Evolutionary conservation across 2,329 filamentous ascomycete genomes (phyloP).

Genomic region (Scortechinia acanthostroma): DNA sequence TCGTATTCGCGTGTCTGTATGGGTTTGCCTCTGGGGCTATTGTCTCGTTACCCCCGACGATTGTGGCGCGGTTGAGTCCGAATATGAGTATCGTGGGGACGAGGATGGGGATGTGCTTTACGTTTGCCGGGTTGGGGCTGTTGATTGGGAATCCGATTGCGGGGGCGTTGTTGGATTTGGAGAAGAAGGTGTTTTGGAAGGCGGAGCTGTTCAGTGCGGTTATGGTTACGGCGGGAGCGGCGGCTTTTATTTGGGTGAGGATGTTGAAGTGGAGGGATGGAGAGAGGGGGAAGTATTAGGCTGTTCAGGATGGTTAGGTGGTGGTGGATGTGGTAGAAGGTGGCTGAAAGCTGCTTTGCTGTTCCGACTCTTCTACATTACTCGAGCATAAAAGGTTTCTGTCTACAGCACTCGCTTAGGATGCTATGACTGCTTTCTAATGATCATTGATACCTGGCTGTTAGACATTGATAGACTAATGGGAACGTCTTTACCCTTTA

Average conservation of each 20-base stretch:
- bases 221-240: background rate
- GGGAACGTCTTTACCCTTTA: too few relatives aligned
- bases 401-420: too few relatives aligned
- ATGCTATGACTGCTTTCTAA: too few relatives aligned
- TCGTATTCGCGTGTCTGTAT: conserved; percentile 22
- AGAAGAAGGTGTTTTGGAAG: background rate
- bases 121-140: conserved; percentile 17
- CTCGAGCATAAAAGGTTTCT: too few relatives aligned
- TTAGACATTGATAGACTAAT: too few relatives aligned
- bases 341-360: too few relatives aligned
- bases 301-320: too few relatives aligned
- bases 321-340: too few relatives aligned
- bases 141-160: conserved; percentile 21
- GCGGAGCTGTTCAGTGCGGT: background rate
- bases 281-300: background rate
- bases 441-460: too few relatives aligned
- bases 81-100: conserved; percentile 31
- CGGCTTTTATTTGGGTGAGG: background rate
- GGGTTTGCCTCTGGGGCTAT: conserved; percentile 34
- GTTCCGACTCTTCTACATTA: too few relatives aligned
- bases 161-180: conserved; percentile 9
- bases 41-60: conserved; percentile 27
- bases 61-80: conserved; percentile 25
- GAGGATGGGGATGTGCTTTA: conserved; percentile 27
- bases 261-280: background rate